phyloP scores from a whole-genome alignment of 345 rosid species.

The Psidium guajava region DNA sequence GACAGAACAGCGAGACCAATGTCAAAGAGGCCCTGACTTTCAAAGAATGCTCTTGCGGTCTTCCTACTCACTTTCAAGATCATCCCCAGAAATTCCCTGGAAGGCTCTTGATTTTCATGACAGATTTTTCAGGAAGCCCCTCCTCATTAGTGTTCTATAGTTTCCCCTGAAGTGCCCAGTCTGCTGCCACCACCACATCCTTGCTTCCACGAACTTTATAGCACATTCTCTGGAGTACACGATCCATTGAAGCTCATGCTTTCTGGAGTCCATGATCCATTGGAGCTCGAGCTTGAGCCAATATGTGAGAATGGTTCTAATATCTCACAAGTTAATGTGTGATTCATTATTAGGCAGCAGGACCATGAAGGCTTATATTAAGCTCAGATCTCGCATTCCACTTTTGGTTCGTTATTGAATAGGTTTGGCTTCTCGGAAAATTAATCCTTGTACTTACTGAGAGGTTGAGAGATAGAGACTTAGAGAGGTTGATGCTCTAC shows the following conservation, averaged over 20 bases:
- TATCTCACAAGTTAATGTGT: neutral
- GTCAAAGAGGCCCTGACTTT: conserved; percentile 71
- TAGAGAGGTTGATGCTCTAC: neutral
- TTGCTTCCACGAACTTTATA: conserved; percentile 25
- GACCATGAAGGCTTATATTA: neutral
- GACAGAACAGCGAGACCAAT: conserved; percentile 46
- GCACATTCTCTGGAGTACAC: conserved; percentile 10
- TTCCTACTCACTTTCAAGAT: conserved; percentile 41
- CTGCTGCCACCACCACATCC: neutral
- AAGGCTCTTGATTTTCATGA: conserved; percentile 20
- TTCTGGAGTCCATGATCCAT: too few relatives aligned
- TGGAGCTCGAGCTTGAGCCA: neutral
- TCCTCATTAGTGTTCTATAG: neutral
- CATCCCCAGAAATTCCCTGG: conserved; percentile 5
- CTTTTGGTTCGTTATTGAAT: neutral
- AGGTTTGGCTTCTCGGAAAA: neutral
- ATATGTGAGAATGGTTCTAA: neutral
- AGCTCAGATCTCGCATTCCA: neutral
- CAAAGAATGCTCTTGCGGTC: conserved; percentile 74
- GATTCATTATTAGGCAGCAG: neutral
- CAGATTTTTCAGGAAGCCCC: too few relatives aligned
- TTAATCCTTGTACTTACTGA: neutral
- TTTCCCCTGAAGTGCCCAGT: neutral
- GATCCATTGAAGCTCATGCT: neutral
- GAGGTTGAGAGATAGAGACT: neutral